A percentile compares a stretch with the other conserved stretches of the same genome.
These are phyloP conservation scores for Adansonia digitata DNA, from an alignment of 345 rosid species.

Conservation along the genomic window DNA sequence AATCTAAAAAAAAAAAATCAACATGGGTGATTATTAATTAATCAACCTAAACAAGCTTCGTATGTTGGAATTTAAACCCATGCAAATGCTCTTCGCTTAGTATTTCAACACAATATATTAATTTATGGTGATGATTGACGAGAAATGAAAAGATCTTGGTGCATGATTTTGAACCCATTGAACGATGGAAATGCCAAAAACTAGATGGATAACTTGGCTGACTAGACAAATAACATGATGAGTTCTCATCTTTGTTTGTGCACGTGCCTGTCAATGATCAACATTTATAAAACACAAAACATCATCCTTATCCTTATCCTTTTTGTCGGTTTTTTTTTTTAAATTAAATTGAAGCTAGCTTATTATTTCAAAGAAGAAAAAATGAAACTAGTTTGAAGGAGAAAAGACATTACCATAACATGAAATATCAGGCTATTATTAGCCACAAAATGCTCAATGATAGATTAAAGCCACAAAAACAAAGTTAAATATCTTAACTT, in stretches of 20 bases:
- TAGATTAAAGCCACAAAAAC: neutral
- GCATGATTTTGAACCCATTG: neutral
- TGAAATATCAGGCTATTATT: neutral
- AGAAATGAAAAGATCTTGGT: too few relatives aligned
- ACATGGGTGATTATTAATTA: too few relatives aligned
- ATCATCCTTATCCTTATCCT: neutral
- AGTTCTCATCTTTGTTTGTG: neutral
- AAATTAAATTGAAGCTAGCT: too few relatives aligned
- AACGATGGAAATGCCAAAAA: neutral
- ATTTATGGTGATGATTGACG: too few relatives aligned
- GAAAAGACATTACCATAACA: neutral
- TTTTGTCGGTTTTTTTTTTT: neutral
- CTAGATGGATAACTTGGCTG: neutral
- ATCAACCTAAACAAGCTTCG: too few relatives aligned
- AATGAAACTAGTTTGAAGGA: neutral
- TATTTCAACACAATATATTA: too few relatives aligned
- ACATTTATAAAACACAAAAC: neutral
- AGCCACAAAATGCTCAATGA: neutral
- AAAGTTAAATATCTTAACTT: too few relatives aligned
- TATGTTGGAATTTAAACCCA: too few relatives aligned
- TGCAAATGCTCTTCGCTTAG: too few relatives aligned
- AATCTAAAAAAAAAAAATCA: too few relatives aligned
- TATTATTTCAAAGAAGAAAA: too few relatives aligned
- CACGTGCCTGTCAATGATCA: neutral
- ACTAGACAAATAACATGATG: neutral